Evolutionary conservation across 2,329 filamentous ascomycete genomes (phyloP).

Genomic region (Cercospora brassicicola): DNA sequence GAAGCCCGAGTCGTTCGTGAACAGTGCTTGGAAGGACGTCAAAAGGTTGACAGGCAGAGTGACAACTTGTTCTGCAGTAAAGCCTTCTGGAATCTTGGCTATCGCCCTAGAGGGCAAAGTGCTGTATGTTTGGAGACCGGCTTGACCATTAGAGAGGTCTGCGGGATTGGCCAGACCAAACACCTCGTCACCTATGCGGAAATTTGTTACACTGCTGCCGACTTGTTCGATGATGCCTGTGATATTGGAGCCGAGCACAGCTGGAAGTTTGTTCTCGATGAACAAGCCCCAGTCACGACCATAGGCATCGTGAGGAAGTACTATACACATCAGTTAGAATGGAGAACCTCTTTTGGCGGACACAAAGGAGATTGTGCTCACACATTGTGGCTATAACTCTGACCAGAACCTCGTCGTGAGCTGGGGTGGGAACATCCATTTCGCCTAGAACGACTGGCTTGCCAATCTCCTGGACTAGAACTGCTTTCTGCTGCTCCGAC

Average conservation of each 20-base stretch:
- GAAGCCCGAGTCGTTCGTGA: neutral
- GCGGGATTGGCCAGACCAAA: conserved; percentile 1
- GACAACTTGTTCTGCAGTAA: neutral
- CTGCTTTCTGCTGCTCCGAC: conserved; percentile 12
- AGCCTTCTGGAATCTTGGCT: conserved; percentile 1
- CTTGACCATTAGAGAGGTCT: neutral
- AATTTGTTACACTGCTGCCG: neutral
- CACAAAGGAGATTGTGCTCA: neutral
- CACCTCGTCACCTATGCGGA: conserved; percentile 3
- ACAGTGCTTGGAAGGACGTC: conserved; percentile 9
- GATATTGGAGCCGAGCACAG: conserved; percentile 11
- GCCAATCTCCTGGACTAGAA: conserved; percentile 11
- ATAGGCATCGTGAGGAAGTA: conserved; percentile 20
- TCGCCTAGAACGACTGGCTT: conserved; percentile 11
- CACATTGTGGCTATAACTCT: conserved; percentile 14
- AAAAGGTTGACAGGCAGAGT: conserved; percentile 10
- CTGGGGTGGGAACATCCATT: conserved; percentile 5
- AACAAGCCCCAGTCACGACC: conserved; percentile 17
- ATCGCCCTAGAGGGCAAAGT: neutral
- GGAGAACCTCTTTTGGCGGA: neutral
- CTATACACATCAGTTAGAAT: neutral
- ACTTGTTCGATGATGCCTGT: conserved; percentile 11
- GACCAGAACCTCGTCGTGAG: conserved; percentile 14
- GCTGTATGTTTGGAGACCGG: conserved; percentile 7
- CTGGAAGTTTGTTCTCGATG: conserved; percentile 13